phyloP scores from a whole-genome alignment of 2,329 filamentous ascomycete species.

The Orbilia oligospora region DNA sequence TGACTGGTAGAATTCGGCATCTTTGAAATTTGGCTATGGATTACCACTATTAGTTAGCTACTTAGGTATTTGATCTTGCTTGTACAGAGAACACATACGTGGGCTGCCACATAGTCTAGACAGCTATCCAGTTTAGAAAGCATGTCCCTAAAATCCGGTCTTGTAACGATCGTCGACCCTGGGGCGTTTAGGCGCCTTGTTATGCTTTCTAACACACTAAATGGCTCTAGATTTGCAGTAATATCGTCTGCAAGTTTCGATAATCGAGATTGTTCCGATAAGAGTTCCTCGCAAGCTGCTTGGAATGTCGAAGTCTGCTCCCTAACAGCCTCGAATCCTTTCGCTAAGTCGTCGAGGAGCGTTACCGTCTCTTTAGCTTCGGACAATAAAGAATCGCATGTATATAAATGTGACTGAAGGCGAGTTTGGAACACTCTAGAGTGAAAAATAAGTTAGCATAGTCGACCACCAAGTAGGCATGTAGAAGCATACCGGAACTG shows the following conservation, averaged over 20 bases:
- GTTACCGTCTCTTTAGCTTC: constrained; percentile 83
- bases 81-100: constrained; percentile 72
- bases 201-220: constrained; percentile 91
- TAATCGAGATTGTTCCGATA: constrained; percentile 84
- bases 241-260: constrained; percentile 86
- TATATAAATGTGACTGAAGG: constrained; percentile 72
- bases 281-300: constrained; percentile 87
- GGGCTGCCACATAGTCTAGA: constrained; percentile 89
- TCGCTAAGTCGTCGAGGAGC: constrained; percentile 82
- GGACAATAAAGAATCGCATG: constrained; percentile 80
- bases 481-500: constrained; percentile 78
- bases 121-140: constrained; percentile 89
- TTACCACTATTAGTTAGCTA: neutral
- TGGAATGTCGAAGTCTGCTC: constrained; percentile 93
- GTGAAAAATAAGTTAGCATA: constrained; percentile 1
- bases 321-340: constrained; percentile 89
- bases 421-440: constrained; percentile 84
- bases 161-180: constrained; percentile 88
- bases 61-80: neutral
- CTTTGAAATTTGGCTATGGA: constrained; percentile 62
- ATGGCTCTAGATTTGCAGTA: constrained; percentile 91
- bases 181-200: constrained; percentile 92
- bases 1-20: constrained; percentile 69
- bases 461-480: neutral
- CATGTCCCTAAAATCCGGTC: constrained; percentile 88